Evolutionary conservation across 768 basidiomycete genomes (phyloP), one percentile per base, ranked within the genome.

Genomic region (Hortiboletus flavorubellus): DNA sequence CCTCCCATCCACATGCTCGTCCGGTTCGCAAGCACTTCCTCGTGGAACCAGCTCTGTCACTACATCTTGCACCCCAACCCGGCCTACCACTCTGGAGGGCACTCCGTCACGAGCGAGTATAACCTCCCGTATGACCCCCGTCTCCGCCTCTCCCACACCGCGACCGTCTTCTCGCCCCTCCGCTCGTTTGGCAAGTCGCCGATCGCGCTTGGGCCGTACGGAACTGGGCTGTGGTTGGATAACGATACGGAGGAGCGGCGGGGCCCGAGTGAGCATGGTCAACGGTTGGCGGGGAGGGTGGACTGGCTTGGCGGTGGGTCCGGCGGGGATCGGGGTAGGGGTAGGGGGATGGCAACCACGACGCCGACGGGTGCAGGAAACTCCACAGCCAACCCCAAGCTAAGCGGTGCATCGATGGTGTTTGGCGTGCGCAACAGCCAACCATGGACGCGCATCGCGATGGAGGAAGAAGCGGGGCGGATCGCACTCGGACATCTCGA

Each of bases 11-110:
- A 77, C 58, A 67, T 87, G 16, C 72, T 84, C 41, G 64, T 87
- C 18, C 83, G 87, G 15, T 88, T 82, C 61, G 79, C 77, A 12
- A 83, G 79, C 64, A 74, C 72, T 50, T 81, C 78, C 55, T 85
- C 85, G 3, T 87, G 86, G 86, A 87, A 89, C 66, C 68, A 83
- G 26, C 73, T 88, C n/a, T 84, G 87, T 59, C 81, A 84, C 65
- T 86, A 78, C 63, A 64, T 76, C 34, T 72, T 89, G 15, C 65
- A 64, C 2, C 77, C 79, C 0, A 81, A 84, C 63, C 59, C 68
- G 4, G 51, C 64, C 7, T 81, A 75, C 61, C 58, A 65, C 31
- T 30, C 26, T 14, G n/a, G 35, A 14, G 26, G n/a, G 7, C 38
- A 14, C 21, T 21, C 21, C 21, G 18, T 33, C 11, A 59, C 67